Evolutionary conservation across 768 basidiomycete genomes (phyloP).

Genomic region (Tricholomella constricta): DNA sequence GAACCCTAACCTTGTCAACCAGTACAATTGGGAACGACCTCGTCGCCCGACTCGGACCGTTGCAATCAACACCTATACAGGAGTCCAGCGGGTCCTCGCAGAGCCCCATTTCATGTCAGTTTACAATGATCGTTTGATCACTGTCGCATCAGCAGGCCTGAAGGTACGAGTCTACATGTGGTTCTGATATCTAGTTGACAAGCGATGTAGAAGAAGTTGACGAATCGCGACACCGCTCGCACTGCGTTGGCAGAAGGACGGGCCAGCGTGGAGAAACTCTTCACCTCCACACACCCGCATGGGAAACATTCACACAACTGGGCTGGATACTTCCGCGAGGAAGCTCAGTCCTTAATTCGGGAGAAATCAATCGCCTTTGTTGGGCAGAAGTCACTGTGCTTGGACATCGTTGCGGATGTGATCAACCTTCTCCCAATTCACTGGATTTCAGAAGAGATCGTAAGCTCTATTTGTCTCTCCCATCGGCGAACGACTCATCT

Average conservation of each 20-base stretch:
- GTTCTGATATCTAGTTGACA: slow-evolving; percentile 12
- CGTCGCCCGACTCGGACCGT: slow-evolving; percentile 20
- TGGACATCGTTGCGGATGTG: slow-evolving; percentile 71
- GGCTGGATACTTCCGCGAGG: slow-evolving; percentile 34
- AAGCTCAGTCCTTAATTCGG: slow-evolving; percentile 34
- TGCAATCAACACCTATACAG: slow-evolving; percentile 32
- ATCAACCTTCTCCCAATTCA: slow-evolving; percentile 62
- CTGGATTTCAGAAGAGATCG: slow-evolving; percentile 62
- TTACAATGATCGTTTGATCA: slow-evolving; percentile 35
- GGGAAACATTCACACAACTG: background rate
- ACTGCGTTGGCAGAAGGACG: slow-evolving; percentile 2
- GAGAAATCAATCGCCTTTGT: slow-evolving; percentile 35
- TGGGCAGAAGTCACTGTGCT: slow-evolving; percentile 27
- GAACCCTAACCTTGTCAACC: slow-evolving; percentile 30
- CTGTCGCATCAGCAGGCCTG: slow-evolving; percentile 26
- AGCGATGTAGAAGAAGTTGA: background rate
- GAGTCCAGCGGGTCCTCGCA: slow-evolving; percentile 36
- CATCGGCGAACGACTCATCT: slow-evolving; percentile 2
- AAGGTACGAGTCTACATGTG: slow-evolving; percentile 16
- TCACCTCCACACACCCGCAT: background rate
- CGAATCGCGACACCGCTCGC: background rate
- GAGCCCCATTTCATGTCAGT: slow-evolving; percentile 32
- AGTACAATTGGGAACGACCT: slow-evolving; percentile 68
- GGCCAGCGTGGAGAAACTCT: slow-evolving; percentile 13
- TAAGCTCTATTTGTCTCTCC: slow-evolving; percentile 33